Evolutionary conservation across 306 rosid species (phyloP), one percentile per base, ranked within the genome.

Genomic region (Hippophae tibetana): DNA sequence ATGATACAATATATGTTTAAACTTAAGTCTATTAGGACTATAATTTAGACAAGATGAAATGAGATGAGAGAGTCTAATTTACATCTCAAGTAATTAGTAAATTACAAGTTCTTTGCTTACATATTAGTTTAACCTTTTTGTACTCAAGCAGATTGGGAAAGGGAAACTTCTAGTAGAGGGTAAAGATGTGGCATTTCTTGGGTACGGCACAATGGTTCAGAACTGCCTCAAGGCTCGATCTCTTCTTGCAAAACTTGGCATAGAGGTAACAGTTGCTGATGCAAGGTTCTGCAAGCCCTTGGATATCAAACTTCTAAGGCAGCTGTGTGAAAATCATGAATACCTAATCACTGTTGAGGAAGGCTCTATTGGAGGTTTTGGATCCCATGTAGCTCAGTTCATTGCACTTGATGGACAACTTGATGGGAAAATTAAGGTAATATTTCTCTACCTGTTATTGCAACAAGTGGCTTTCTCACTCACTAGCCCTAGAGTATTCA

Each of bases 221-320:
- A 87, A 87, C 76, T 90, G 98, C 81, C 89, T 90, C 7, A 78
- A 73, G 64, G 98, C 98, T 48, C 80, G 69, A 56, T 60, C 86
- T 57, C 96, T 90, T 68, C 98, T 90, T 55, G 72, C 87, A 8
- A 70, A 78, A 66, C 94, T 90, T 56, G 98, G 95, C 10, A 56
- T 90, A 50, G 83, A 90, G 54, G 89, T 87, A 63, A 90, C 98
- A 11, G 98, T 90, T 69, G 98, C 95, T 11, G 98, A 90, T 71
- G 98, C 98, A 52, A 79, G 98, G 82, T 90, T 90, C 86, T 87
- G 96, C 81, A 90, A 90, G 72, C 98, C 98, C 56, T 85, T 87
- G 43, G 98, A 90, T 69, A 81, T 76, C 62, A 74, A 79, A 56
- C 98, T 90, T 81, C 77, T 90, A 41, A 81, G 95, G 65, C 82